Conservation (phyloP, 306 rosid genomes). For the Alnus glutinosa region DNA sequence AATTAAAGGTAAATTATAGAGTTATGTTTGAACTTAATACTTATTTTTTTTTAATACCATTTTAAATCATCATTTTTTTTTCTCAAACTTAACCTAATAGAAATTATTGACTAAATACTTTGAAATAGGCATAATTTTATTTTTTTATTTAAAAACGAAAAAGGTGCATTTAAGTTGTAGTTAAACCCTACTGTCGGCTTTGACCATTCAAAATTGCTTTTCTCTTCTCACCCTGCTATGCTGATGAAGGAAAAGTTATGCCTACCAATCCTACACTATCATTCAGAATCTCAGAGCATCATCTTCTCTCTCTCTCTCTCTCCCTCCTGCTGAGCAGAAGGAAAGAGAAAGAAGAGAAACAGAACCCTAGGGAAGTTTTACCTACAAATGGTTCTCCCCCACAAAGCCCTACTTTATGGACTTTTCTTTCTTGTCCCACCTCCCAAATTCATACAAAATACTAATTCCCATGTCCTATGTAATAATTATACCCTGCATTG, state of each 20-base stretch:
- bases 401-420: conserved; percentile 42
- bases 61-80: too few species aligned
- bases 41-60: too few species aligned
- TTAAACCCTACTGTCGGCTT: conserved; percentile 8
- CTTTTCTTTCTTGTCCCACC: conserved; percentile 39
- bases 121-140: background rate
- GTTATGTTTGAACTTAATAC: too few species aligned
- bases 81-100: too few species aligned
- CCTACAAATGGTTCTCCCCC: conserved; percentile 48
- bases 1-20: too few species aligned
- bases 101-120: background rate
- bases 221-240: background rate
- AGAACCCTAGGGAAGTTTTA: conserved; percentile 45
- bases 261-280: conserved; percentile 20
- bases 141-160: background rate
- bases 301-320: conserved; percentile 13
- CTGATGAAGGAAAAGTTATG: background rate
- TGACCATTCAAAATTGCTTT: conserved; percentile 39
- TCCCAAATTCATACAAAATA: conserved; percentile 50
- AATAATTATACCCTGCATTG: conserved; percentile 50
- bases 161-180: background rate
- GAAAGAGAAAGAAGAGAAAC: conserved; percentile 59
- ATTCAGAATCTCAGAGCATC: background rate
- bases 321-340: conserved; percentile 23
- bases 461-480: conserved; percentile 66